Evolutionary conservation across 2,329 filamentous ascomycete genomes (phyloP).

Genomic region (Diaporthe citrichinensis): DNA sequence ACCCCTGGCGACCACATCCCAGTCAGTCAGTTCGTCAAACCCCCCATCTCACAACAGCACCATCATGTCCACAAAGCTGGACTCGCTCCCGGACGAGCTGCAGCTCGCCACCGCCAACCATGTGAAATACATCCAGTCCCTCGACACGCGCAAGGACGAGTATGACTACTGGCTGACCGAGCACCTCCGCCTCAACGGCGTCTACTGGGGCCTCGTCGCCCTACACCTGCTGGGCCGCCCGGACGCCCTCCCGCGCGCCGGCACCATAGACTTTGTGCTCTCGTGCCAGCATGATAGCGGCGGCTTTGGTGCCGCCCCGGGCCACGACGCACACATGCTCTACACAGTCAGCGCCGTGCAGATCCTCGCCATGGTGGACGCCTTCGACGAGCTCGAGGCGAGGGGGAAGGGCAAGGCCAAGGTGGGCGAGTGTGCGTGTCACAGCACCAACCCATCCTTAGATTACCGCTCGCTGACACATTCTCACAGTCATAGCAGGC

Average conservation of each 20-base stretch:
- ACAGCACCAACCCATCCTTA: constrained; percentile 44
- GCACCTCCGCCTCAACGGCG: constrained; percentile 92
- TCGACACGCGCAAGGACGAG: constrained; percentile 93
- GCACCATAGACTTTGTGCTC: constrained; percentile 92
- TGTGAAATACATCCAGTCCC: constrained; percentile 91
- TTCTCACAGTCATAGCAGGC: constrained; percentile 76
- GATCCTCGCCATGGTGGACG: constrained; percentile 89
- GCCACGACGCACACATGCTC: constrained; percentile 95
- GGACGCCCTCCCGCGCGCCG: constrained; percentile 83
- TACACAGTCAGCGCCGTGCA: constrained; percentile 97
- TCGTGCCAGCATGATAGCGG: constrained; percentile 92
- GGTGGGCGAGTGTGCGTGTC: constrained; percentile 82
- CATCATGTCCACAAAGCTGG: constrained; percentile 52
- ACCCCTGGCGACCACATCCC: constrained; percentile 41
- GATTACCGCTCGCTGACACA: constrained; percentile 39
- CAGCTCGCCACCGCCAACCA: constrained; percentile 72
- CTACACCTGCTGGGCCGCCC: constrained; percentile 87
- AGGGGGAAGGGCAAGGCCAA: constrained; percentile 77
- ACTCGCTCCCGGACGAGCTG: constrained; percentile 56
- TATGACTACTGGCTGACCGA: constrained; percentile 98
- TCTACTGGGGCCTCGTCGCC: constrained; percentile 96
- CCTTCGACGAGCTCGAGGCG: constrained; percentile 84
- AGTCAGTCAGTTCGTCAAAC: neutral
- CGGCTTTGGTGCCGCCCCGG: constrained; percentile 93
- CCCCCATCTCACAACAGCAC: neutral